Percentiles rank a stretch among this genome's conserved stretches.
Evolutionary conservation across 176 grass and related monocot genomes (phyloP).

Genomic region (Bolboschoenus planiculmis): DNA sequence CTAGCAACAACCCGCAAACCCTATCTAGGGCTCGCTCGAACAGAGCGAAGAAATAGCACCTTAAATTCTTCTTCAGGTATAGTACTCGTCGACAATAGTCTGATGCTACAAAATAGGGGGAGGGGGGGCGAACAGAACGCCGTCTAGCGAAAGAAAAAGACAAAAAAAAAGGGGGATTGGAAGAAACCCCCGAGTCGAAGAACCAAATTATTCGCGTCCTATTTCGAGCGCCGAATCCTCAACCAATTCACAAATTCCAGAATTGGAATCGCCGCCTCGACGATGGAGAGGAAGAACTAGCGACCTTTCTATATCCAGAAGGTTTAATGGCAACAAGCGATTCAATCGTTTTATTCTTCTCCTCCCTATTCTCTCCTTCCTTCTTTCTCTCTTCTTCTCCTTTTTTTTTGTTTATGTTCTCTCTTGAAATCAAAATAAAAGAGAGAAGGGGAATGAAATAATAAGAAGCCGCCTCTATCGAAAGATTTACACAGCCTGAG

Average conservation of each 20-base stretch:
- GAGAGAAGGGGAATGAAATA: background rate
- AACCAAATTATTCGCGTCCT: background rate
- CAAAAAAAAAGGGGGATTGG: background rate
- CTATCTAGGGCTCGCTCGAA: conserved; percentile 8
- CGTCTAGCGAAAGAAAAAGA: background rate
- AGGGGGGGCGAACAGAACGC: background rate
- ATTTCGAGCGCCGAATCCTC: background rate
- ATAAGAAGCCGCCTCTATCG: conserved; percentile 7
- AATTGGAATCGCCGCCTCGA: conserved; percentile 22
- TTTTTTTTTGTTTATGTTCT: background rate
- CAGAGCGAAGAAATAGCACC: conserved; percentile 6
- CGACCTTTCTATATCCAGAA: background rate
- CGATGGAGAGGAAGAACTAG: background rate
- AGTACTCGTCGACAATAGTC: background rate
- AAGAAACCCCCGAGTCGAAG: conserved; percentile 1
- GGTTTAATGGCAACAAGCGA: background rate
- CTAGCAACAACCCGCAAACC: background rate
- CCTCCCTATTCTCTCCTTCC: background rate
- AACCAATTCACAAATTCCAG: conserved; percentile 12
- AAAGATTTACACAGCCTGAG: conserved; percentile 16
- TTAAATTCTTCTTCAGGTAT: background rate
- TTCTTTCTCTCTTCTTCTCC: background rate
- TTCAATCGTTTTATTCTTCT: background rate
- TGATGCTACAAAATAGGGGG: background rate
- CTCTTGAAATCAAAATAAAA: conserved; percentile 13